Evolutionary conservation across 192 early-diverging fungal species (phyloP), one percentile per base, ranked within the genome.

Genomic region (Coemansia nantahalensis): DNA sequence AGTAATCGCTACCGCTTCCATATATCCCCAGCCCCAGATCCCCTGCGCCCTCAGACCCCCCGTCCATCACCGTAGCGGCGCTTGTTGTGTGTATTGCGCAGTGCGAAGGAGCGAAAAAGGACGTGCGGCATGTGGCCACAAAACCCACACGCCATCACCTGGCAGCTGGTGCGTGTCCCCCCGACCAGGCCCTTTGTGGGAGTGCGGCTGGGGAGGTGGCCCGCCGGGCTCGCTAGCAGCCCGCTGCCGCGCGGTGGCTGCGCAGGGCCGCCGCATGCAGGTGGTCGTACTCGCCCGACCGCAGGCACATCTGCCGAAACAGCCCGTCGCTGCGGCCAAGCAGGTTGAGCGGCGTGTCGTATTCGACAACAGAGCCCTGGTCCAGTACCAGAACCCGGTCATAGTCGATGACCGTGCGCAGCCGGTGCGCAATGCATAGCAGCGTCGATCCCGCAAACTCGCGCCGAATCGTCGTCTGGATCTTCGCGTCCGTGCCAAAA

Each of bases 321-420:
- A 81, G 62, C 0, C 78, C 62, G 17, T 69, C 56, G 9, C 39
- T 48, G 16, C 79, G 66, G 17, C 38, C 28, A 44, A 90, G 48
- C 65, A 93, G 68, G 10, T 65, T 71, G 35, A 48, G 49, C 12
- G 91, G 91, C 12, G 75, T 73, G 34, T 83, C 86, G 56, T 81
- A 89, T 50, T 91, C 88, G 0, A 72, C 79, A 6, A 93, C 64
- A 14, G 66, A 39, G 32, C 92, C 92, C n/a, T 84, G 63, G 46
- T 89, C 83, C 16, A 94, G 67, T 1, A 93, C 90, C 45, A 92
- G 49, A 46, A 93, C 81, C 48, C 81, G 79, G 64, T 91, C 89
- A 45, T 84, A 86, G 52, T 89, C 88, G 23, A 83, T 74, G 22
- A 84, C 73, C 13, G 88, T 90, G 24, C 84, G 84, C 47, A 90